Evolutionary conservation across 139 green algal species (phyloP).

Genomic region (Pycnococcus provasolii): DNA sequence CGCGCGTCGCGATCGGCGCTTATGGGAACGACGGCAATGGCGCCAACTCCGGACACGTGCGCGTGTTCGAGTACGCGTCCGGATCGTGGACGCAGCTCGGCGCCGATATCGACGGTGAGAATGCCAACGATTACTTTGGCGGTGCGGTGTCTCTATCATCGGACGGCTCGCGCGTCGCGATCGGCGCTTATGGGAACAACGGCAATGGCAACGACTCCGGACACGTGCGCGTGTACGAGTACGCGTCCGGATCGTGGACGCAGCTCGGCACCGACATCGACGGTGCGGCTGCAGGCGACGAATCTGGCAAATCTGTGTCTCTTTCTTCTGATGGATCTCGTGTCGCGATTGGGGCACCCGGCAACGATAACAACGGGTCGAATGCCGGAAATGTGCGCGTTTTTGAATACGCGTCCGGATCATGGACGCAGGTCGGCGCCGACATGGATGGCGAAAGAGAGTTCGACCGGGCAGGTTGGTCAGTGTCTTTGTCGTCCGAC

Average conservation of each 20-base stretch:
- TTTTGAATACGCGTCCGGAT: background rate
- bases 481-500: too few relatives aligned
- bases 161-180: background rate
- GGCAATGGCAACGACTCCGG: background rate
- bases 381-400: constrained; percentile 1
- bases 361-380: background rate
- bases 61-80: background rate
- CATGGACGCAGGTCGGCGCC: too few relatives aligned
- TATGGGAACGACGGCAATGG: background rate
- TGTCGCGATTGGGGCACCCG: background rate
- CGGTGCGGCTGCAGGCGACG: background rate
- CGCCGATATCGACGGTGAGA: constrained; percentile 1
- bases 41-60: background rate
- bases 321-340: background rate
- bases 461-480: too few relatives aligned
- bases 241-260: background rate
- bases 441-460: background rate
- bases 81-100: constrained; percentile 2
- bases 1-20: background rate
- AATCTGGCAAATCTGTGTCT: too few relatives aligned
- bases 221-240: constrained; percentile 3
- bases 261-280: background rate
- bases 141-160: background rate
- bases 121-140: background rate
- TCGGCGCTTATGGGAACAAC: background rate